Percentiles rank a stretch among this genome's conserved stretches.
phyloP scores from a whole-genome alignment of 495 filamentous ascomycete species.

The Penicillium egyptiacum region DNA sequence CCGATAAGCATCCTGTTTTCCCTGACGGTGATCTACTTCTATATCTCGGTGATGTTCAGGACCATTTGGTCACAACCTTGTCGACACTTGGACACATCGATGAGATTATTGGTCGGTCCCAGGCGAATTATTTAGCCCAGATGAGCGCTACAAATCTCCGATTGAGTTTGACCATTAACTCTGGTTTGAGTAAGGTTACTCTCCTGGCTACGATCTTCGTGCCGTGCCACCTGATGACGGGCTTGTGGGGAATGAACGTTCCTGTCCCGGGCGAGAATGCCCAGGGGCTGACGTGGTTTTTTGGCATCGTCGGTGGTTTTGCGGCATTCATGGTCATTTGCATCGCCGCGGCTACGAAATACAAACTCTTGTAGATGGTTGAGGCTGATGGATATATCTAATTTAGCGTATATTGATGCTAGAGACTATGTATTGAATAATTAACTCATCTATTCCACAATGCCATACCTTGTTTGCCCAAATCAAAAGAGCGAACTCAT shows the following conservation, averaged over 20 bases:
- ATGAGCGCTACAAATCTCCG: conserved; percentile 80
- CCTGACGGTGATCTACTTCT: conserved; percentile 86
- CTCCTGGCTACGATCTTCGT: conserved; percentile 90
- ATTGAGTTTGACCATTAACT: conserved; percentile 70
- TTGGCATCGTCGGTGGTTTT: conserved; percentile 69
- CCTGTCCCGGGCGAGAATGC: conserved; percentile 64
- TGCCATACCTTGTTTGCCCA: neutral
- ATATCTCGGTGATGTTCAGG: conserved; percentile 92
- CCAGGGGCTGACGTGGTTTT: conserved; percentile 65
- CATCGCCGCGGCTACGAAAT: conserved; percentile 38
- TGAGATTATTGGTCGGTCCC: conserved; percentile 84
- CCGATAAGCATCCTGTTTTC: conserved; percentile 77
- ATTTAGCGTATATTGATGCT: too few species aligned
- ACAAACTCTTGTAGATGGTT: conserved; percentile 27
- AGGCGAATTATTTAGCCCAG: conserved; percentile 91
- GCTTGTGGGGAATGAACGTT: conserved; percentile 97
- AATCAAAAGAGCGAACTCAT: neutral
- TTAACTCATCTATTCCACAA: neutral
- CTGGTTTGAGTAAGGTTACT: conserved; percentile 84
- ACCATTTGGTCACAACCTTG: conserved; percentile 97
- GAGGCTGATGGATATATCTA: neutral
- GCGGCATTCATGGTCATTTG: conserved; percentile 53
- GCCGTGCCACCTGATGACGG: conserved; percentile 85
- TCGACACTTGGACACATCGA: conserved; percentile 86
- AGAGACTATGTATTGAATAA: neutral